These are phyloP conservation scores for Ensete ventricosum DNA, from an alignment of 176 grass and related monocot genomes.

Conservation along the genomic window DNA sequence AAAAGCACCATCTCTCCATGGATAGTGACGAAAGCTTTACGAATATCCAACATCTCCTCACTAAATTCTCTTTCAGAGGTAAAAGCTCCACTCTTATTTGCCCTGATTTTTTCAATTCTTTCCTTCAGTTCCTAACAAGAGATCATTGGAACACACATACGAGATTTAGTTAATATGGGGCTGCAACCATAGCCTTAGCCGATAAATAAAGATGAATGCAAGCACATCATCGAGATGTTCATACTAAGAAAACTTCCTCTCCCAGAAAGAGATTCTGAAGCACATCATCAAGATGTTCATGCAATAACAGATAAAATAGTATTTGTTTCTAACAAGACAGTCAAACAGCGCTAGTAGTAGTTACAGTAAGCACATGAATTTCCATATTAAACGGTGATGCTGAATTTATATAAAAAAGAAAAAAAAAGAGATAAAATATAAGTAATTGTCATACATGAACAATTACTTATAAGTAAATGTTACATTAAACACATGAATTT, in stretches of 20 bases:
- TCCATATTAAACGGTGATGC: too few relatives aligned
- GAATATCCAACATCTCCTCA: constrained; percentile 90
- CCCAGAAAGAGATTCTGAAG: neutral
- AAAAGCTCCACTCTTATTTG: constrained; percentile 48
- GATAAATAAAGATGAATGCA: too few relatives aligned
- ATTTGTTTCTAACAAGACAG: neutral
- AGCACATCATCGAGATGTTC: neutral
- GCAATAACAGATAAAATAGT: too few relatives aligned
- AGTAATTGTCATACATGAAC: too few relatives aligned
- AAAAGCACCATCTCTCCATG: constrained; percentile 97
- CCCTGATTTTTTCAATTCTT: constrained; percentile 73
- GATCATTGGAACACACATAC: neutral
- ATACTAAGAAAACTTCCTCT: neutral
- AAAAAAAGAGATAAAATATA: too few relatives aligned
- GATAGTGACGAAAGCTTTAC: constrained; percentile 87
- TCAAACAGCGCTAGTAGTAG: neutral
- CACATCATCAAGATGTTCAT: too few relatives aligned
- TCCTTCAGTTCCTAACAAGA: constrained; percentile 70
- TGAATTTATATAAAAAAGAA: too few relatives aligned
- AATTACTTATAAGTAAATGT: neutral
- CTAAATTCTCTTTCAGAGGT: constrained; percentile 53
- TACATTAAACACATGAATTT: neutral
- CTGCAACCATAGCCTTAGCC: neutral
- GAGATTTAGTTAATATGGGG: neutral
- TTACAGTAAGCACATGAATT: neutral